Evolutionary conservation across 2,329 filamentous ascomycete genomes (phyloP).

Genomic region (Diplodia scrobiculata): DNA sequence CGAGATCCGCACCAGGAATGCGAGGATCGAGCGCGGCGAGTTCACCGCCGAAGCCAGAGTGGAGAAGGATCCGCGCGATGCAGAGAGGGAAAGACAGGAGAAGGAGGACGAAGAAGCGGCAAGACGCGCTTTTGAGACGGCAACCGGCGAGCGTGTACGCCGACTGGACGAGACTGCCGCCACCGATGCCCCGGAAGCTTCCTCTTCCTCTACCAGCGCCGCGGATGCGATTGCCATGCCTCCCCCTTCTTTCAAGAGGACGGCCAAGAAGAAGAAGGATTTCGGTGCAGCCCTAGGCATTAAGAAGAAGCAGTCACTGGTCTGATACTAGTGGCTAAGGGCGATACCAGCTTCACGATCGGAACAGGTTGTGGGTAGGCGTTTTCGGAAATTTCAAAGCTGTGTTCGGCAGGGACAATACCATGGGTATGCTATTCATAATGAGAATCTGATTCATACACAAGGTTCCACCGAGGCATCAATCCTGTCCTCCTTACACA

Average conservation of each 20-base stretch:
- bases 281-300: slow-evolving; percentile 74
- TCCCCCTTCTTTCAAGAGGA: slow-evolving; percentile 70
- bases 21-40: slow-evolving; percentile 75
- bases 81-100: slow-evolving; percentile 67
- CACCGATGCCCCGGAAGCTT: slow-evolving; percentile 39
- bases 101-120: slow-evolving; percentile 83
- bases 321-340: neutral
- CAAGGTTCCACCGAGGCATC: neutral
- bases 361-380: neutral
- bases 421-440: neutral
- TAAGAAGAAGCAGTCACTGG: slow-evolving; percentile 67
- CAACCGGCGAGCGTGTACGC: slow-evolving; percentile 30
- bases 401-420: neutral
- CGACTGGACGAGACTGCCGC: slow-evolving; percentile 36
- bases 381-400: neutral
- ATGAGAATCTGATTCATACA: neutral
- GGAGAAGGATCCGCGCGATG: slow-evolving; percentile 54
- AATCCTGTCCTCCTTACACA: neutral
- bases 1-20: slow-evolving; percentile 90
- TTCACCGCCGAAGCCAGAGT: slow-evolving; percentile 63
- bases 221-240: slow-evolving; percentile 43
- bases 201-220: slow-evolving; percentile 36
- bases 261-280: slow-evolving; percentile 86
- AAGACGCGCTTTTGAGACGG: slow-evolving; percentile 67
- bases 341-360: neutral